Percentiles rank a stretch among this genome's conserved stretches.
Conservation (phyloP, 495 filamentous ascomycete species). For the Penicillium argentinense region DNA sequence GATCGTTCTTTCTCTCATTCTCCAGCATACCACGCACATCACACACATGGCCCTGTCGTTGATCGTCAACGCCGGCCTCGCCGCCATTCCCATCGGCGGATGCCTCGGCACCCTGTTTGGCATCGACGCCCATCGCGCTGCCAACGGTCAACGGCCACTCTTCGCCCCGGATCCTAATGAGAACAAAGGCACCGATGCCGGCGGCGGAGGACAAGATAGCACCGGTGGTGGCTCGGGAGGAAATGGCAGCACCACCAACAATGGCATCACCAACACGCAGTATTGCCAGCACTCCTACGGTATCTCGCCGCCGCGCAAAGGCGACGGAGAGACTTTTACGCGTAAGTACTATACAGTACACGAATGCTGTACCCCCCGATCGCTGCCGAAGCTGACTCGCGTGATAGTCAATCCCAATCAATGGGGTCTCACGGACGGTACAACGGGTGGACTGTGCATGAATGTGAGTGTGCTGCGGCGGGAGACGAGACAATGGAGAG, state of each 20-base stretch:
- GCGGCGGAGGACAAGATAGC: slow-evolving; percentile 8
- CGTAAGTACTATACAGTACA: slow-evolving; percentile 29
- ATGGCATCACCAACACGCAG: slow-evolving; percentile 13
- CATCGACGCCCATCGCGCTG: slow-evolving; percentile 36
- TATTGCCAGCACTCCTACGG: slow-evolving; percentile 28
- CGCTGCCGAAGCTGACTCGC: neutral
- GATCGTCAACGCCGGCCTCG: slow-evolving; percentile 36
- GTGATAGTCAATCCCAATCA: slow-evolving; percentile 34
- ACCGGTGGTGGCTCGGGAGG: slow-evolving; percentile 17
- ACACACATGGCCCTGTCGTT: slow-evolving; percentile 25
- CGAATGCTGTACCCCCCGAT: neutral
- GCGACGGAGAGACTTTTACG: slow-evolving; percentile 22
- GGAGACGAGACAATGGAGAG: neutral
- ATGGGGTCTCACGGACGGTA: slow-evolving; percentile 23
- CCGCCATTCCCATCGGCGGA: slow-evolving; percentile 40
- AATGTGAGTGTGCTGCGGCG: slow-evolving; percentile 20
- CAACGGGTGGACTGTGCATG: slow-evolving; percentile 23
- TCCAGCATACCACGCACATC: neutral
- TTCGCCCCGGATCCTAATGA: slow-evolving; percentile 17
- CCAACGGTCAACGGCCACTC: slow-evolving; percentile 26
- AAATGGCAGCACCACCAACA: slow-evolving; percentile 6
- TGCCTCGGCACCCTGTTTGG: slow-evolving; percentile 38
- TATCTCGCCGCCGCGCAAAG: slow-evolving; percentile 20
- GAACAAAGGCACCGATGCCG: slow-evolving; percentile 2
- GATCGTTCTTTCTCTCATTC: no score